Evolutionary conservation across 495 filamentous ascomycete species (phyloP).

Genomic region (Penicillium lividum): DNA sequence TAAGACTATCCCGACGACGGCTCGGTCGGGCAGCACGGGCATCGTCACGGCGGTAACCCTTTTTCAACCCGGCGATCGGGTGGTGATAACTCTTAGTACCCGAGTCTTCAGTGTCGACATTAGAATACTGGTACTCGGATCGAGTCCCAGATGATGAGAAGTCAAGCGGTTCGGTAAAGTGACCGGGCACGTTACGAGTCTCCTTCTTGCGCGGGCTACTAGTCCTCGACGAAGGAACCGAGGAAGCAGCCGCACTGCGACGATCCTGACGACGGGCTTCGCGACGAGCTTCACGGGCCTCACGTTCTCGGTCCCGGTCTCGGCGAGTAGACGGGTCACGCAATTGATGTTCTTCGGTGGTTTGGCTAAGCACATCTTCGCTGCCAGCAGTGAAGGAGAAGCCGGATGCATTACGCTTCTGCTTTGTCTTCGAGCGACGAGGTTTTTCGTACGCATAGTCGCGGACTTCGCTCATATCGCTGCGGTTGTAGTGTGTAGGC

Average conservation of each 20-base stretch:
- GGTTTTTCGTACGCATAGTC: conserved; percentile 45
- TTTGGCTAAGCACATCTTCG: conserved; percentile 55
- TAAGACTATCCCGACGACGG: conserved; percentile 50
- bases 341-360: conserved; percentile 50
- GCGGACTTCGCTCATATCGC: conserved; percentile 52
- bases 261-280: conserved; percentile 17
- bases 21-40: conserved; percentile 24
- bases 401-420: conserved; percentile 37
- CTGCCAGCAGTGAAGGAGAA: conserved; percentile 54
- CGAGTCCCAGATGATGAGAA: conserved; percentile 46
- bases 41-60: conserved; percentile 48
- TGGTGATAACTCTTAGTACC: conserved; percentile 84
- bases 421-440: conserved; percentile 16
- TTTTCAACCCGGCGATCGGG: conserved; percentile 71
- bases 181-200: conserved; percentile 43
- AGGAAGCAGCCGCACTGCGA: conserved; percentile 21
- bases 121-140: conserved; percentile 51
- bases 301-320: background rate
- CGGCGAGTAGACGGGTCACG: conserved; percentile 41
- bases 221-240: conserved; percentile 35
- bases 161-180: conserved; percentile 60
- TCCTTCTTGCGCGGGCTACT: conserved; percentile 43
- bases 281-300: conserved; percentile 36
- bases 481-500: conserved; percentile 51
- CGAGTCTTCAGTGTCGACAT: conserved; percentile 54